These are phyloP conservation scores for Phtheirospermum japonicum DNA, from an alignment of 257 asterid genomes.

Conservation along the genomic window DNA sequence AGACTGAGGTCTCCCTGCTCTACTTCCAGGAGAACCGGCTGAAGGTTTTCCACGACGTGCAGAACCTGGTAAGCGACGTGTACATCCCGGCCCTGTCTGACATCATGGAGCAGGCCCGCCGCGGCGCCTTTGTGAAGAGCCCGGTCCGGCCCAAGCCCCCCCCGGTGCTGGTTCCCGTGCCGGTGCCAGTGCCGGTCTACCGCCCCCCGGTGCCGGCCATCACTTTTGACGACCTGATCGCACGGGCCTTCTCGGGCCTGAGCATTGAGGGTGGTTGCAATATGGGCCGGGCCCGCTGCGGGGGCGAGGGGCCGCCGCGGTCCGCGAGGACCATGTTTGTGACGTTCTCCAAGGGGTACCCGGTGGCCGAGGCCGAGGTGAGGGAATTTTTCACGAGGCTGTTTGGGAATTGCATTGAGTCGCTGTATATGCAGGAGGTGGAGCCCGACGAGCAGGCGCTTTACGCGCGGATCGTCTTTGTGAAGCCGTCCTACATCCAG, in stretches of 20 bases:
- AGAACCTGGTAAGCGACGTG: slow-evolving; percentile 25
- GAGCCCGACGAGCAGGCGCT: slow-evolving; percentile 44
- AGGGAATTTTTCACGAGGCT: slow-evolving; percentile 36
- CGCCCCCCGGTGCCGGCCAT: background rate
- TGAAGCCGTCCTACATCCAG: slow-evolving; percentile 20
- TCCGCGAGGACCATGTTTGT: slow-evolving; percentile 53
- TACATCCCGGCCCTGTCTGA: slow-evolving; percentile 44
- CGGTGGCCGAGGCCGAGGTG: slow-evolving; percentile 48
- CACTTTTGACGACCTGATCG: slow-evolving; percentile 5
- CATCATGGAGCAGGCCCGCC: slow-evolving; percentile 38
- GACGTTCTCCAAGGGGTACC: slow-evolving; percentile 70
- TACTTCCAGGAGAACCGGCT: slow-evolving; percentile 34
- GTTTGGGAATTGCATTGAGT: slow-evolving; percentile 53
- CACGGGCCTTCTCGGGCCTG: slow-evolving; percentile 23
- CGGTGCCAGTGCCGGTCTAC: background rate
- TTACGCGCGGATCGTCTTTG: slow-evolving; percentile 50
- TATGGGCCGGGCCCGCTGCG: slow-evolving; percentile 33
- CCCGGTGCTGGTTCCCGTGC: background rate
- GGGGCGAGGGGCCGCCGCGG: background rate
- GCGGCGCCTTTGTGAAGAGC: slow-evolving; percentile 17
- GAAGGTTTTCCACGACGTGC: slow-evolving; percentile 22
- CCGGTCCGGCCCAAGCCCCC: background rate
- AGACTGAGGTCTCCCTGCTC: slow-evolving; percentile 32
- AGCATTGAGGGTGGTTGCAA: slow-evolving; percentile 4
- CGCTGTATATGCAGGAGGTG: slow-evolving; percentile 52